A percentile compares a stretch with the other conserved stretches of the same genome.
These are phyloP conservation scores for Entoloma clypeatum DNA, from an alignment of 1,284 basidiomycete genomes.

Conservation along the genomic window DNA sequence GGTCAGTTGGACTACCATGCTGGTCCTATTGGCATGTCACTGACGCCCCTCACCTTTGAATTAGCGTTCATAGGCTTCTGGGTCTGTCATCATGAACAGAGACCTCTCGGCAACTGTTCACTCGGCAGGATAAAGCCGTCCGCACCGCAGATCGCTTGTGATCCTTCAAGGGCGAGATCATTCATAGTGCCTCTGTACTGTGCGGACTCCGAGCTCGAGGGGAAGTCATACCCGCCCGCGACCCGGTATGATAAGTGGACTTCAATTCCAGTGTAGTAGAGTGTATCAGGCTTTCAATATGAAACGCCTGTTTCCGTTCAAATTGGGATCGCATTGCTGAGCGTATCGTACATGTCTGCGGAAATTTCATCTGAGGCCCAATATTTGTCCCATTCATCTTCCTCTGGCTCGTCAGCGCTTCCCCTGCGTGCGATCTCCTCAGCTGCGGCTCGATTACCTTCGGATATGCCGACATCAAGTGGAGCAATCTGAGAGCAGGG, in stretches of 20 bases:
- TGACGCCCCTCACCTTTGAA: not conserved
- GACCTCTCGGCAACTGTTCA: constrained; percentile 6
- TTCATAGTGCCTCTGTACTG: constrained; percentile 1
- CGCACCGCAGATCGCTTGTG: not conserved
- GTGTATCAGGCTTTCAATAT: too few species aligned
- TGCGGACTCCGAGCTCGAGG: not conserved
- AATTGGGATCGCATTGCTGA: too few species aligned
- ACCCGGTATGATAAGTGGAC: constrained; percentile 15
- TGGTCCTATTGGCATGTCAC: not conserved
- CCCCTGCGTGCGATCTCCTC: constrained; percentile 10
- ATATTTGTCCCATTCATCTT: constrained; percentile 44
- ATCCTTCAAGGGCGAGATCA: constrained; percentile 8
- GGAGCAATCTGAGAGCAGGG: constrained; percentile 30
- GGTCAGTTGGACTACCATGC: constrained; percentile 6
- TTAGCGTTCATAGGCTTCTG: constrained; percentile 13
- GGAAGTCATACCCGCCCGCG: not conserved
- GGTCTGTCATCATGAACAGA: constrained; percentile 11
- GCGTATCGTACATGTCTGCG: constrained; percentile 29
- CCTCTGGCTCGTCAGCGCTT: constrained; percentile 18
- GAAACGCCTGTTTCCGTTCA: too few species aligned
- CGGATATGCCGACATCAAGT: constrained; percentile 34
- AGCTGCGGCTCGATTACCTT: constrained; percentile 22
- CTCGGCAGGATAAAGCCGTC: too few species aligned
- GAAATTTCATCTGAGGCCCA: constrained; percentile 38
- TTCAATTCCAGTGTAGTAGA: constrained; percentile 9